These are phyloP conservation scores for Staphylotrichum tortipilum DNA, from an alignment of 495 filamentous ascomycete species.

Conservation along the genomic window DNA sequence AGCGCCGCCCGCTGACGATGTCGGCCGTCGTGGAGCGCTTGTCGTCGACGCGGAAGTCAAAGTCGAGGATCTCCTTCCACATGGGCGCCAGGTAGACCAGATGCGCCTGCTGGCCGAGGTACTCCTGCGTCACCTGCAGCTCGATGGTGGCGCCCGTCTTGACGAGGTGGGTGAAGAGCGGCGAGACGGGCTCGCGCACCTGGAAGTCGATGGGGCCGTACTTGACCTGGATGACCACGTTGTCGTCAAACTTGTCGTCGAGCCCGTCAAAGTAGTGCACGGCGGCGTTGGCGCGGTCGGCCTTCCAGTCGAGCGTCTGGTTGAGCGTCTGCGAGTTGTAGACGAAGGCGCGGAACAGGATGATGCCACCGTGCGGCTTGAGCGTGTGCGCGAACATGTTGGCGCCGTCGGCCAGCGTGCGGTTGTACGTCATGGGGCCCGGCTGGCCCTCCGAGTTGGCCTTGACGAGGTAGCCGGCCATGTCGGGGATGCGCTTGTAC, in stretches of 20 bases:
- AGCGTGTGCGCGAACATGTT: slow-evolving; percentile 59
- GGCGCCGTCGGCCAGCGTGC: slow-evolving; percentile 59
- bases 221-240: slow-evolving; percentile 66
- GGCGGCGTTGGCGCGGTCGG: slow-evolving; percentile 61
- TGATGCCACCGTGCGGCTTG: slow-evolving; percentile 54
- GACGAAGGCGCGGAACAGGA: slow-evolving; percentile 68
- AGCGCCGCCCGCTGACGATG: slow-evolving; percentile 51
- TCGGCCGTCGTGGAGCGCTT: slow-evolving; percentile 46
- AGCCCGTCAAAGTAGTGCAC: slow-evolving; percentile 58
- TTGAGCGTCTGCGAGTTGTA: slow-evolving; percentile 50
- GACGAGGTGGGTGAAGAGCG: slow-evolving; percentile 55
- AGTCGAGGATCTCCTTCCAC: slow-evolving; percentile 60
- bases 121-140: slow-evolving; percentile 60
- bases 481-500: slow-evolving; percentile 53
- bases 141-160: slow-evolving; percentile 56
- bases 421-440: slow-evolving; percentile 59
- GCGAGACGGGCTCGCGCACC: slow-evolving; percentile 60
- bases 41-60: slow-evolving; percentile 53
- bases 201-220: slow-evolving; percentile 72
- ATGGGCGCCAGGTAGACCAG: slow-evolving; percentile 57
- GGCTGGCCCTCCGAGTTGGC: slow-evolving; percentile 69
- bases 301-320: slow-evolving; percentile 48
- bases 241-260: slow-evolving; percentile 59
- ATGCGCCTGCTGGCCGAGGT: slow-evolving; percentile 63
- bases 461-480: slow-evolving; percentile 64